Base-by-base conservation (phyloP, 768 basidiomycete genomes). In the Naganishia vaughanmartiniae region DNA sequence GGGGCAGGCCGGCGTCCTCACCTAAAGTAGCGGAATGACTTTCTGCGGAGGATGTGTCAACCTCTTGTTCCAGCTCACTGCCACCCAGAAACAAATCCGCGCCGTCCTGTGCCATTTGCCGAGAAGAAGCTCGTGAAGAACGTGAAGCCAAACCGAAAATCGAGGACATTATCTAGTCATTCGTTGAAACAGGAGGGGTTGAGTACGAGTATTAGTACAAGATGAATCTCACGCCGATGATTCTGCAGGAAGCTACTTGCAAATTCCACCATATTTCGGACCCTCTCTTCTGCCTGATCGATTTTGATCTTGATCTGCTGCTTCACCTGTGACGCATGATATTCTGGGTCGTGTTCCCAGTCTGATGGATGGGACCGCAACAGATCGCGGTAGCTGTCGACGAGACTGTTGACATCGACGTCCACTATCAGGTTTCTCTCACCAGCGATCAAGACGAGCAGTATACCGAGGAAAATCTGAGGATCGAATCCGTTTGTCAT, bases 361-460 rank as follows among this genome's bases (percentile, higher is more conserved):
- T 63, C 24, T 34, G 60, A 11, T 24, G 24, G 26, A 0, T 26
- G 17, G 21, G 12, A 5, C 12, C 5, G 0, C 33, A 24, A 15
- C 7, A 24, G 0, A 36, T n/a, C 39, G 17, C 42, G 60, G 19
- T 45, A 45, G 19, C 26, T 36, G 4, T 42, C 15, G n/a, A 45
- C 4, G 0, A 63, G 26, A 42, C 39, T 15, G n/a, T 42, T 19
- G 14, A 65, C 53, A 28, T 70, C 69, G 21, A 70, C 69, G 45
- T 70, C 69, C 34, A 70, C 69, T 30, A 70, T 70, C 15, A 70
- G 42, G 53, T 70, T 65, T 54, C 39, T 56, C 28, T 65, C 57
- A 28, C 69, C 63, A 15, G 69, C 60, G 36, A 70, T 39, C 33
- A 70, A 30, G 17, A 48, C 60, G 24, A 70, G 24, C 48, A 70